Conservation (phyloP, 768 basidiomycete genomes). For the Xanthoconium purpureum region DNA sequence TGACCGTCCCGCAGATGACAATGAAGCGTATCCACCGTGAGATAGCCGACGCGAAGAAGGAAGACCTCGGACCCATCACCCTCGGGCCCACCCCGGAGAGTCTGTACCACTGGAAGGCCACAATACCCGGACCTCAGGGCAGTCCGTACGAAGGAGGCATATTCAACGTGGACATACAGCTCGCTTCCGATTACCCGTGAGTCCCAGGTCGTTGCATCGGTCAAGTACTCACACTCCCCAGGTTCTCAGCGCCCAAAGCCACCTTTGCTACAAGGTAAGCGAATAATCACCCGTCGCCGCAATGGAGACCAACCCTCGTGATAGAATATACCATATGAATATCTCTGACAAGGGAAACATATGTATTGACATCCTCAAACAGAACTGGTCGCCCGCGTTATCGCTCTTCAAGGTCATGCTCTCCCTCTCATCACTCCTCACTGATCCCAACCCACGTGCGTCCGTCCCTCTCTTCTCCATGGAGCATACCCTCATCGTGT, state of each 20-base stretch:
- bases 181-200: conserved; percentile 78
- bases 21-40: conserved; percentile 83
- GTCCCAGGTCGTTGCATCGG: background rate
- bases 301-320: background rate
- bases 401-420: conserved; percentile 94
- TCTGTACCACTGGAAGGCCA: conserved; percentile 71
- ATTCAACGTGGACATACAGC: conserved; percentile 62
- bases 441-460: conserved; percentile 91
- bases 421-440: conserved; percentile 86
- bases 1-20: conserved; percentile 45
- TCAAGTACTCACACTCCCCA: conserved; percentile 25
- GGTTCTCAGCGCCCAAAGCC: conserved; percentile 80
- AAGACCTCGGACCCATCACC: conserved; percentile 72
- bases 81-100: conserved; percentile 64
- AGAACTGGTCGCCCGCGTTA: conserved; percentile 91
- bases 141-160: conserved; percentile 80
- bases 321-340: conserved; percentile 88
- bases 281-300: background rate
- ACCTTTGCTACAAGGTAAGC: conserved; percentile 68
- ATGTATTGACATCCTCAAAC: conserved; percentile 89
- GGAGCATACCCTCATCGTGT: conserved; percentile 7
- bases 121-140: conserved; percentile 79
- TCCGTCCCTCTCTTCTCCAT: conserved; percentile 8
- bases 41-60: conserved; percentile 75
- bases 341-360: conserved; percentile 76